Evolutionary conservation across 2,329 filamentous ascomycete genomes (phyloP).

Genomic region (Aotearoamyces nothofagi): DNA sequence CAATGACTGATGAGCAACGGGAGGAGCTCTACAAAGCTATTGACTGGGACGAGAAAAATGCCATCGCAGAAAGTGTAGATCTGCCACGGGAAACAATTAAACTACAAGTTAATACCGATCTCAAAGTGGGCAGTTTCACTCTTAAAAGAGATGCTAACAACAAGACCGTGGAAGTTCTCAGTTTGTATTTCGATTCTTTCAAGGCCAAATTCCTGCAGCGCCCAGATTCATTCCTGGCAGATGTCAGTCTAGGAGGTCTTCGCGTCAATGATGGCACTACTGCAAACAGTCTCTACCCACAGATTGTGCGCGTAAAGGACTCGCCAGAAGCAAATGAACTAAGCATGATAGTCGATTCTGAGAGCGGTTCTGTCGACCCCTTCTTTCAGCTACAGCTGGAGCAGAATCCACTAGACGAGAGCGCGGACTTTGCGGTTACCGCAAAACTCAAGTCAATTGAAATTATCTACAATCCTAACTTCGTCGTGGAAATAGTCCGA

Average conservation of each 20-base stretch:
- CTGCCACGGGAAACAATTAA: conserved; percentile 84
- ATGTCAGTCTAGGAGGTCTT: conserved; percentile 82
- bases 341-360: conserved; percentile 20
- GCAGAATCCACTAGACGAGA: conserved; percentile 84
- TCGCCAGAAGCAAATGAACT: conserved; percentile 44
- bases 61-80: conserved; percentile 75
- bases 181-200: conserved; percentile 88
- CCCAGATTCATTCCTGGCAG: conserved; percentile 78
- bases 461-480: conserved; percentile 92
- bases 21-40: conserved; percentile 96
- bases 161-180: conserved; percentile 67
- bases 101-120: conserved; percentile 77
- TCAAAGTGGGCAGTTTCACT: conserved; percentile 95
- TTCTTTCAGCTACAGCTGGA: conserved; percentile 92
- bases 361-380: conserved; percentile 43
- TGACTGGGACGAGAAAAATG: conserved; percentile 94
- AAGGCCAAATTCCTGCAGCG: conserved; percentile 79
- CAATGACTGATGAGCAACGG: conserved; percentile 89
- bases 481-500: conserved; percentile 76
- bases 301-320: conserved; percentile 93
- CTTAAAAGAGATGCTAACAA: conserved; percentile 72
- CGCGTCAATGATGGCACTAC: conserved; percentile 95
- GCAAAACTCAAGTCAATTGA: conserved; percentile 92
- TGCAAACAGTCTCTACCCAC: conserved; percentile 75
- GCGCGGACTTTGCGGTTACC: conserved; percentile 79